phyloP scores from a whole-genome alignment of 805 yeast species.

The fission yeast (Schizosaccharomyces pombe) region DNA sequence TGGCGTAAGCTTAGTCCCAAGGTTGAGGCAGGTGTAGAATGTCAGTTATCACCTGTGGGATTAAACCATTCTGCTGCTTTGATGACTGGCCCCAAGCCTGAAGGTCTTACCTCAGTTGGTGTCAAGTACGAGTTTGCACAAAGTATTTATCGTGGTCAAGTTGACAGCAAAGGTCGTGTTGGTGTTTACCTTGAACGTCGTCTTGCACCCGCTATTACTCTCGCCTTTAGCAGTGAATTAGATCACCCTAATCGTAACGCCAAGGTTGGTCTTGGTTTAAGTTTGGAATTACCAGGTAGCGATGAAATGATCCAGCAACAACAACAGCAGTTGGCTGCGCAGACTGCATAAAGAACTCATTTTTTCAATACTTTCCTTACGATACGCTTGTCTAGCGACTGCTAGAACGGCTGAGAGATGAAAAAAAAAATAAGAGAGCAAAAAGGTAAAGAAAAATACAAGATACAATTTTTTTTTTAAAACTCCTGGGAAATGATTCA shows the following conservation, averaged over 20 bases:
- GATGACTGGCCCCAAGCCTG: constrained; percentile 25
- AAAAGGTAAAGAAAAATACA: no score
- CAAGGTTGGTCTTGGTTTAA: constrained; percentile 16
- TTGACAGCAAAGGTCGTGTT: constrained; percentile 79
- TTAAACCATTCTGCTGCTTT: constrained; percentile 12
- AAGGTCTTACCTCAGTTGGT: constrained; percentile 82
- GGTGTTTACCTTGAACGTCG: constrained; percentile 80
- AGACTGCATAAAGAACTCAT: background rate
- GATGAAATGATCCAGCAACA: constrained; percentile 3
- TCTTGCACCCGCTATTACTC: constrained; percentile 71
- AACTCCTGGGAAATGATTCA: no score
- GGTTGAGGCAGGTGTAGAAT: constrained; percentile 86
- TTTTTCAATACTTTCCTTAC: background rate
- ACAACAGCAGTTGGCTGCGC: constrained; percentile 13
- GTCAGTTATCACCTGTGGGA: constrained; percentile 30
- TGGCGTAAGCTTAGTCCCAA: constrained; percentile 83
- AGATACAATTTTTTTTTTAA: no score
- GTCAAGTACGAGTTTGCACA: constrained; percentile 96
- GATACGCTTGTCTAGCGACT: background rate
- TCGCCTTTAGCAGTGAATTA: constrained; percentile 74
- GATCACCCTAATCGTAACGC: constrained; percentile 65
- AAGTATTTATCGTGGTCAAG: constrained; percentile 69
- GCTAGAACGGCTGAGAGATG: no score
- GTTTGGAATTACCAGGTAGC: constrained; percentile 2
- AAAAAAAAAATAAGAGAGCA: no score